Conservation (phyloP, 768 basidiomycete genomes). For the Phallus indusiatus region DNA sequence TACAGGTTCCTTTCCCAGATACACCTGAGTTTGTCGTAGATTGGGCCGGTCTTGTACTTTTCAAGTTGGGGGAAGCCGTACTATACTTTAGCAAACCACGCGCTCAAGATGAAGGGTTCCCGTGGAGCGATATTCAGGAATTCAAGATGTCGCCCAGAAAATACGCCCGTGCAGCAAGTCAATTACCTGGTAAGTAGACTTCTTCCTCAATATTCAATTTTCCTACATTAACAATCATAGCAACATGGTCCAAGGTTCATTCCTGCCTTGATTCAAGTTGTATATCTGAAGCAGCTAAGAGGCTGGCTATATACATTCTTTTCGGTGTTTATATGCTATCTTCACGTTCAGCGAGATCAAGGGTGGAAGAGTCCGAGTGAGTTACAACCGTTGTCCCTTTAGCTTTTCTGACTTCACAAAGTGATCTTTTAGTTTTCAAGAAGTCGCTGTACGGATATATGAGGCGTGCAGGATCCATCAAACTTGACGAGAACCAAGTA, state of each 20-base stretch:
- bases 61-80: conserved; percentile 36
- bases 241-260: conserved; percentile 42
- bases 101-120: conserved; percentile 3
- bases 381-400: background rate
- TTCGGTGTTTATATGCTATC: conserved; percentile 47
- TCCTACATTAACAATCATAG: conserved; percentile 25
- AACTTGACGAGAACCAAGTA: background rate
- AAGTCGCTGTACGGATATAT: background rate
- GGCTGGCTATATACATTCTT: conserved; percentile 45
- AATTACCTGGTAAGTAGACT: conserved; percentile 49
- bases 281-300: conserved; percentile 50
- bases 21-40: conserved; percentile 27
- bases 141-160: conserved; percentile 34
- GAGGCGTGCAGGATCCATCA: background rate
- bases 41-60: conserved; percentile 57
- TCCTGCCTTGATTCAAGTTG: conserved; percentile 36
- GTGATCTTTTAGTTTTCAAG: background rate
- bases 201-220: background rate
- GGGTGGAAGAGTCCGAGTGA: background rate
- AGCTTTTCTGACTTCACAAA: background rate
- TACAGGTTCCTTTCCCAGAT: conserved; percentile 21
- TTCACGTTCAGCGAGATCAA: background rate
- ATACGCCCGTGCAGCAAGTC: conserved; percentile 50
- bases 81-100: conserved; percentile 23
- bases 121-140: conserved; percentile 13